phyloP scores from a whole-genome alignment of 2,329 filamentous ascomycete genomes.

The Botrytis elliptica region DNA sequence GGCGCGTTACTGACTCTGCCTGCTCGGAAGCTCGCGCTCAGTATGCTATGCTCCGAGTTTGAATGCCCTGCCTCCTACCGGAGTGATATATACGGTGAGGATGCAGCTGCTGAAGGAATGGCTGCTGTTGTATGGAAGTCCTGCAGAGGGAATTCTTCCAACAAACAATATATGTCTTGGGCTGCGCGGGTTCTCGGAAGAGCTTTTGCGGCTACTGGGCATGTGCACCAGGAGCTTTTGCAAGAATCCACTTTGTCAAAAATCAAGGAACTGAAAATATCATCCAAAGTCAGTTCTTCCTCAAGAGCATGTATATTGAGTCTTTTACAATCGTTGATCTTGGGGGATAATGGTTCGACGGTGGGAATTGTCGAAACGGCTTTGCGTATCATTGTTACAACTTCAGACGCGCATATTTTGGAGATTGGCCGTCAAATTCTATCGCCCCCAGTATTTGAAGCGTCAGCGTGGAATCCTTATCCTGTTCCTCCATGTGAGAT shows the following conservation, averaged over 20 bases:
- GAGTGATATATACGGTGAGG: slow-evolving; percentile 67
- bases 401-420: slow-evolving; percentile 41
- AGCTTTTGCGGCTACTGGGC: slow-evolving; percentile 75
- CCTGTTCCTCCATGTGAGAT: slow-evolving; percentile 55
- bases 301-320: slow-evolving; percentile 65
- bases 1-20: slow-evolving; percentile 66
- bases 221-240: slow-evolving; percentile 59
- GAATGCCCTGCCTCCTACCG: slow-evolving; percentile 55
- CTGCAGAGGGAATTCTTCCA: slow-evolving; percentile 62
- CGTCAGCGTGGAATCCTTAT: slow-evolving; percentile 59
- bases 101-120: slow-evolving; percentile 61
- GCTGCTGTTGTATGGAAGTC: slow-evolving; percentile 74
- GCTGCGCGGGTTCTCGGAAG: slow-evolving; percentile 80
- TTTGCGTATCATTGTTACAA: slow-evolving; percentile 56
- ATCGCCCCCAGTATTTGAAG: slow-evolving; percentile 50
- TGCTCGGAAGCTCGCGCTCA: slow-evolving; percentile 68
- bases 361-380: slow-evolving; percentile 62
- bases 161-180: slow-evolving; percentile 76
- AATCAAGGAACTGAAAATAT: slow-evolving; percentile 41
- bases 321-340: slow-evolving; percentile 60
- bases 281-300: slow-evolving; percentile 42
- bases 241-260: slow-evolving; percentile 57
- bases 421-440: slow-evolving; percentile 53
- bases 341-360: slow-evolving; percentile 54
- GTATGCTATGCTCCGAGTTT: slow-evolving; percentile 74